These are phyloP conservation scores for Colletotrichum truncatum DNA, from an alignment of 2,329 filamentous ascomycete species.

Conservation along the genomic window DNA sequence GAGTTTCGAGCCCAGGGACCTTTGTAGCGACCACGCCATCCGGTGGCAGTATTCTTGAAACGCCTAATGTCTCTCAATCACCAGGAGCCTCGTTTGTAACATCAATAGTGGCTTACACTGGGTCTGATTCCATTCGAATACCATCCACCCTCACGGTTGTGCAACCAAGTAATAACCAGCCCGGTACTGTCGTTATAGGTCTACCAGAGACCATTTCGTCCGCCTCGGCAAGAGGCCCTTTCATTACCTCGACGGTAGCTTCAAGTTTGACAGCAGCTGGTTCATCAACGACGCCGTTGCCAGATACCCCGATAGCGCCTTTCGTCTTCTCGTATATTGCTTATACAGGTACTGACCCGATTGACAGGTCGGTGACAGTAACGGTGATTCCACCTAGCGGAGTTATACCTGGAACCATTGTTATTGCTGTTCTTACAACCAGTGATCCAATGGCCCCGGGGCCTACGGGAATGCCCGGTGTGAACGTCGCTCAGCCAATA, in stretches of 20 bases:
- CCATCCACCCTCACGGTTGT: conserved; percentile 21
- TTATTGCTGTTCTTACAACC: conserved; percentile 9
- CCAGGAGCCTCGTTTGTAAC: not conserved
- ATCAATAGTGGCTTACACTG: conserved; percentile 13
- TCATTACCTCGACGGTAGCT: conserved; percentile 11
- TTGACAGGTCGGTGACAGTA: not conserved
- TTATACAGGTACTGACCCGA: not conserved
- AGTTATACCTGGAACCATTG: conserved; percentile 2
- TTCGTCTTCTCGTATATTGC: not conserved
- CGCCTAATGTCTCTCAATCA: not conserved
- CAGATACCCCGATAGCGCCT: not conserved
- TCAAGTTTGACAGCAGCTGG: too few relatives aligned
- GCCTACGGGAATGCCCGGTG: not conserved
- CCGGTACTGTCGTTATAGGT: conserved; percentile 20
- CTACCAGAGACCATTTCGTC: not conserved
- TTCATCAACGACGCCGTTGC: not conserved
- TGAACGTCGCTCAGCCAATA: too few relatives aligned
- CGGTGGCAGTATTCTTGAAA: not conserved
- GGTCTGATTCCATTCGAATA: not conserved
- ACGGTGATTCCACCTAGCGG: conserved; percentile 1
- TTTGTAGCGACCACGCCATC: conserved; percentile 4
- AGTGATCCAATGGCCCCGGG: not conserved
- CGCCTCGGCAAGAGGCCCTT: not conserved
- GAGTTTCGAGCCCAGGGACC: conserved; percentile 1
- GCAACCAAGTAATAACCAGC: conserved; percentile 2